A percentile compares a stretch with the other conserved stretches of the same genome.
Conservation (phyloP, 257 asterid species). For the Nicotiana tomentosiformis region DNA sequence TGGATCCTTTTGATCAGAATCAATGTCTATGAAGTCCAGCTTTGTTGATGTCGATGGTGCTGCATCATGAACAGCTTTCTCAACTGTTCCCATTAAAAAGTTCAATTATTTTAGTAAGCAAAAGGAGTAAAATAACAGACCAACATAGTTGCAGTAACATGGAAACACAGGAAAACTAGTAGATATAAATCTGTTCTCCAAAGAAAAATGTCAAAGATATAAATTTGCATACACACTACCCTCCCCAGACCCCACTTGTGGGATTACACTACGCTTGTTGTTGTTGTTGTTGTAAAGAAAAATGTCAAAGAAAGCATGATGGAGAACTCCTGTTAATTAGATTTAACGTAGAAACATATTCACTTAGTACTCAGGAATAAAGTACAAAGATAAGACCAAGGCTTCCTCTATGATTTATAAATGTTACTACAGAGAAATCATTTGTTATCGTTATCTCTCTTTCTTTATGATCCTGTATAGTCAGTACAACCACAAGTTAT, state of each 20-base stretch:
- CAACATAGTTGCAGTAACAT: background rate
- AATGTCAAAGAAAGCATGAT: background rate
- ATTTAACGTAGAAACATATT: background rate
- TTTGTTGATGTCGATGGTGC: background rate
- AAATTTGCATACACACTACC: too few species aligned
- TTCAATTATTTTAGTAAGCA: background rate
- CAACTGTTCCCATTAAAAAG: background rate
- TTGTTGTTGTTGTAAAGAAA: background rate
- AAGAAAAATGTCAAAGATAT: background rate
- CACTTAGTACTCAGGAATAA: background rate
- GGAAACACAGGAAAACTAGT: background rate
- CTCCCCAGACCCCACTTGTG: too few species aligned
- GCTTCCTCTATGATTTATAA: background rate
- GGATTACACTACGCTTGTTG: too few species aligned
- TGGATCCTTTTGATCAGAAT: slow-evolving; percentile 53
- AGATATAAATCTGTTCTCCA: background rate
- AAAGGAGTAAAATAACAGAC: slow-evolving; percentile 14
- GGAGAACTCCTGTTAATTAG: background rate
- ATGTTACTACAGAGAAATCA: background rate
- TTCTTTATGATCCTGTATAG: background rate
- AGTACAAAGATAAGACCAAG: background rate
- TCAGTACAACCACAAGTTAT: background rate
- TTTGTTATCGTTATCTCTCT: background rate
- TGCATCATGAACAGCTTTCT: background rate
- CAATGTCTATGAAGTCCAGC: slow-evolving; percentile 45